phyloP scores from a whole-genome alignment of 495 filamentous ascomycete genomes.

The Penicillium pancosmium region DNA sequence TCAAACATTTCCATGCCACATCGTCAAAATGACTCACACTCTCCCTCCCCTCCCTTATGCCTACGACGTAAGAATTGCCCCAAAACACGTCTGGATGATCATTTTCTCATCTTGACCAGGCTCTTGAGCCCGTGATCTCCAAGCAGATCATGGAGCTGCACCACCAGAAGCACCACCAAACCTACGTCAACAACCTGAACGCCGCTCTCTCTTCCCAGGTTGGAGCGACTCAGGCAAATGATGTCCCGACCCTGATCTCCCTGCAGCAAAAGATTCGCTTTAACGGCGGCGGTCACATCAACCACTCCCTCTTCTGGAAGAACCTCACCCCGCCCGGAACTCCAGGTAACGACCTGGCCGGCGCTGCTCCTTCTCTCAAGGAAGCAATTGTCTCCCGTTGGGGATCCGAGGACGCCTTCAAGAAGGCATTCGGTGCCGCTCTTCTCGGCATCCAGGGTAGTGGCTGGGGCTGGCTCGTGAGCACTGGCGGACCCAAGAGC shows the following conservation, averaged over 20 bases:
- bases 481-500: conserved; percentile 62
- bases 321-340: conserved; percentile 72
- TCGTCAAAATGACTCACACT: conserved; percentile 23
- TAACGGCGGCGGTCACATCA: conserved; percentile 91
- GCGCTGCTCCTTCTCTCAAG: conserved; percentile 50
- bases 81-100: neutral
- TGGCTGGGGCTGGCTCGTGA: conserved; percentile 94
- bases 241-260: conserved; percentile 65
- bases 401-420: conserved; percentile 68
- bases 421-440: conserved; percentile 68
- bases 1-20: conserved; percentile 14
- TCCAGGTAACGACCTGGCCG: conserved; percentile 66
- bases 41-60: conserved; percentile 48
- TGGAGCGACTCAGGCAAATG: conserved; percentile 43
- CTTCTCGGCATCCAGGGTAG: conserved; percentile 86
- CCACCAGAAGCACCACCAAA: conserved; percentile 66
- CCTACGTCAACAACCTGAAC: conserved; percentile 68
- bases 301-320: conserved; percentile 92
- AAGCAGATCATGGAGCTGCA: conserved; percentile 95
- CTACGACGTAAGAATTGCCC: conserved; percentile 38
- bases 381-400: conserved; percentile 72
- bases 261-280: conserved; percentile 89
- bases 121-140: conserved; percentile 92
- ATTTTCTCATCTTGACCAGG: conserved; percentile 36
- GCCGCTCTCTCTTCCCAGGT: conserved; percentile 51